A percentile compares a stretch with the other conserved stretches of the same genome.
Conservation (phyloP, 768 basidiomycete species). For the Termitomyces sp. region DNA sequence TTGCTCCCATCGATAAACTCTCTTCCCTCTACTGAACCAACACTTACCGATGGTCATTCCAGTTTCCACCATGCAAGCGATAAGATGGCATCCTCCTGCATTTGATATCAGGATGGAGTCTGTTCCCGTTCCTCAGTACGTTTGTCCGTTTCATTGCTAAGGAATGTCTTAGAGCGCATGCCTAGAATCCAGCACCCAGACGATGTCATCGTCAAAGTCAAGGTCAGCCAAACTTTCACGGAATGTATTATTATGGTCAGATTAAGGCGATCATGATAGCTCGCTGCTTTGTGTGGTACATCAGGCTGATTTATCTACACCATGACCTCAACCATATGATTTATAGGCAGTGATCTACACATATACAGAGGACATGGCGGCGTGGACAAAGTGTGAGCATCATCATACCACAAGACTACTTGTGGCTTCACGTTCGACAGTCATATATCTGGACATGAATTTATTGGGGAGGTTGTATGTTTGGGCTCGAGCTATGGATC, state of each 20-base stretch:
- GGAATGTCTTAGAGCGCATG: neutral
- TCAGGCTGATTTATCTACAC: neutral
- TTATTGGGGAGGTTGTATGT: conserved; percentile 65
- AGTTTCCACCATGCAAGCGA: conserved; percentile 27
- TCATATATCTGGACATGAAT: conserved; percentile 70
- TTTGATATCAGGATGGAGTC: conserved; percentile 69
- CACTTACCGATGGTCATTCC: neutral
- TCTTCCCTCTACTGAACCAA: neutral
- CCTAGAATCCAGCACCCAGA: conserved; percentile 62
- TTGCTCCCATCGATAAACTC: neutral
- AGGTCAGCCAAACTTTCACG: conserved; percentile 30
- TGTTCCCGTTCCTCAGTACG: conserved; percentile 46
- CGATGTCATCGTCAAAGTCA: conserved; percentile 74
- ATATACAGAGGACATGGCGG: conserved; percentile 62
- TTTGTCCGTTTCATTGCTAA: neutral
- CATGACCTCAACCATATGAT: neutral
- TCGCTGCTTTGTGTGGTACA: conserved; percentile 59
- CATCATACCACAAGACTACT: neutral
- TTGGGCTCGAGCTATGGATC: conserved; percentile 56
- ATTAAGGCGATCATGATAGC: conserved; percentile 26
- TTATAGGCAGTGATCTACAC: conserved; percentile 64
- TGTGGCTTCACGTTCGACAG: conserved; percentile 25
- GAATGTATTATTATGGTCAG: neutral
- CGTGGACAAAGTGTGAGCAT: conserved; percentile 44
- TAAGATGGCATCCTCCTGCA: conserved; percentile 63